Conservation (phyloP, 768 basidiomycete species). For the Tephrocybe sp. region DNA sequence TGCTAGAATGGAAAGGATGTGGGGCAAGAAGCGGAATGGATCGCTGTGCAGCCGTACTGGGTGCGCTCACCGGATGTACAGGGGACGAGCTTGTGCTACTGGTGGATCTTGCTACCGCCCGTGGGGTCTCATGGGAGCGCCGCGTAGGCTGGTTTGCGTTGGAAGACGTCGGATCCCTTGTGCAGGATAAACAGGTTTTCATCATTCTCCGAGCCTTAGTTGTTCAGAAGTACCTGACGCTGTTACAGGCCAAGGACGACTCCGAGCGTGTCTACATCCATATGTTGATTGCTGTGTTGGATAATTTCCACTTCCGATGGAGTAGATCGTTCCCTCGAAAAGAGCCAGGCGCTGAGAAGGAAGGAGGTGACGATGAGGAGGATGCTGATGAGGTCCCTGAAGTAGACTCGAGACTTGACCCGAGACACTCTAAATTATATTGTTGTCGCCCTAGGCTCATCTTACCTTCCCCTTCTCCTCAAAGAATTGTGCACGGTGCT, state of each 20-base stretch:
- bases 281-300: conserved; percentile 78
- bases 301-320: conserved; percentile 89
- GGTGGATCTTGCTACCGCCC: conserved; percentile 83
- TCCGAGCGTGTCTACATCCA: conserved; percentile 84
- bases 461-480: conserved; percentile 71
- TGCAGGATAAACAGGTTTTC: conserved; percentile 77
- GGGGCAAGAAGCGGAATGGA: conserved; percentile 54
- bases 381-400: conserved; percentile 11
- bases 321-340: conserved; percentile 45
- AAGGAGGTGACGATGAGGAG: conserved; percentile 24
- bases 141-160: conserved; percentile 22
- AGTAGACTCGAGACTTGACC: conserved; percentile 82
- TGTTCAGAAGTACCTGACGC: conserved; percentile 81
- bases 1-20: conserved; percentile 79
- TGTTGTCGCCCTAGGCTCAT: conserved; percentile 66
- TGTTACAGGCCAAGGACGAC: conserved; percentile 63
- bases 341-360: conserved; percentile 32
- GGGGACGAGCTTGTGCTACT: conserved; percentile 75
- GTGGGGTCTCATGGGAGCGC: conserved; percentile 47
- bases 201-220: conserved; percentile 69
- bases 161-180: conserved; percentile 22
- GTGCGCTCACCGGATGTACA: conserved; percentile 66
- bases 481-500: conserved; percentile 85
- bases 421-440: conserved; percentile 85
- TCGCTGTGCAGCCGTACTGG: conserved; percentile 73